Conservation (phyloP, 805 yeast species). For the Yarrowia phangngaensis region DNA sequence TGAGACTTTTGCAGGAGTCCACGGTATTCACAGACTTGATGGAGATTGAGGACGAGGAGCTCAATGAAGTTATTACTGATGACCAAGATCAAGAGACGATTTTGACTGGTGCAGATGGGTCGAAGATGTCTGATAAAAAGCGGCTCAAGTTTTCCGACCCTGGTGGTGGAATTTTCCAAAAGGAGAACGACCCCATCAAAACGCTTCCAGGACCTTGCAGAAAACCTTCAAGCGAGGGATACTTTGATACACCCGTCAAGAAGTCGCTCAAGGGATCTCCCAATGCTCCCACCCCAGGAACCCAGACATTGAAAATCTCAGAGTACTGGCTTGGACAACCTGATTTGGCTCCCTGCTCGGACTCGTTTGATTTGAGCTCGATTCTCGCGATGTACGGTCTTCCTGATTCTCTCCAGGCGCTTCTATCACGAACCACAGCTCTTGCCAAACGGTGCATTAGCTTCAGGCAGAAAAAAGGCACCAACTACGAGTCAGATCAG, state of each 20-base stretch:
- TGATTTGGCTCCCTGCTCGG: slow-evolving; percentile 19
- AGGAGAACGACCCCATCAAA: slow-evolving; percentile 7
- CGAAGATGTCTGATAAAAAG: slow-evolving; percentile 24
- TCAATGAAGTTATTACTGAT: slow-evolving; percentile 28
- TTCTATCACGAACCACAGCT: slow-evolving; percentile 62
- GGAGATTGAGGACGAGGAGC: slow-evolving; percentile 30
- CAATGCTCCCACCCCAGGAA: slow-evolving; percentile 10
- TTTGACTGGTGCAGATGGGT: slow-evolving; percentile 24
- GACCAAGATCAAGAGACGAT: slow-evolving; percentile 22
- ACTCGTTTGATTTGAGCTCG: slow-evolving; percentile 40
- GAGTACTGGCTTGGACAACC: slow-evolving; percentile 24
- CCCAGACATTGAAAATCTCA: slow-evolving; percentile 13
- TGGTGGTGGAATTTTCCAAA: slow-evolving; percentile 22
- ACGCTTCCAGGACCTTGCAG: not conserved
- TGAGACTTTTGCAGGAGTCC: slow-evolving; percentile 73
- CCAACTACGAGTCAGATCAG: slow-evolving; percentile 36
- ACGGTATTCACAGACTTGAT: slow-evolving; percentile 44
- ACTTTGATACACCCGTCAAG: slow-evolving; percentile 24
- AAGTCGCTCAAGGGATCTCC: slow-evolving; percentile 18
- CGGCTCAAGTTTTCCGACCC: slow-evolving; percentile 24
- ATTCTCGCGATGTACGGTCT: slow-evolving; percentile 80
- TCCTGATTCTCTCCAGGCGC: slow-evolving; percentile 70
- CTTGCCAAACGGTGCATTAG: slow-evolving; percentile 21
- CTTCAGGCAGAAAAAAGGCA: slow-evolving; percentile 28
- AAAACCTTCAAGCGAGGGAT: slow-evolving; percentile 8